A percentile compares a stretch with the other conserved stretches of the same genome.
Evolutionary conservation across 2,329 filamentous ascomycete species (phyloP).

Genomic region (Cladobotryum mycophilum): DNA sequence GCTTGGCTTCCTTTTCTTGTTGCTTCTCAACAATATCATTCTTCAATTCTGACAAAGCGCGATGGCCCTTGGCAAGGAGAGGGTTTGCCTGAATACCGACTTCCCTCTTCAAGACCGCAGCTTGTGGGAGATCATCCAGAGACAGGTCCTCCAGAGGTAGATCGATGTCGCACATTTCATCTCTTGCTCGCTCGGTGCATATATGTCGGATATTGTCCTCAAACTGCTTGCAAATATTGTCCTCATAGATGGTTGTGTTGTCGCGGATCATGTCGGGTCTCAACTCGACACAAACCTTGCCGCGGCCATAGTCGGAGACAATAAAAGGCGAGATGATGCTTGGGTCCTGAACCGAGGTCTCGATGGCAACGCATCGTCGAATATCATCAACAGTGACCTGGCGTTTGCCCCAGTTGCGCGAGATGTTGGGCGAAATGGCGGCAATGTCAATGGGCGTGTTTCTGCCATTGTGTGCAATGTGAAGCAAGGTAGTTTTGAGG

Average conservation of each 20-base stretch:
- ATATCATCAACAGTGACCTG: conserved; percentile 60
- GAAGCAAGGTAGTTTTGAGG: conserved; percentile 60
- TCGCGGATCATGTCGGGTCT: conserved; percentile 26
- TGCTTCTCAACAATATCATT: conserved; percentile 50
- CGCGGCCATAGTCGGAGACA: conserved; percentile 46
- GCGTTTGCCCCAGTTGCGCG: conserved; percentile 67
- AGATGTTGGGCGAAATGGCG: conserved; percentile 54
- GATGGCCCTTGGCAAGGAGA: conserved; percentile 59
- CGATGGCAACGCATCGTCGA: conserved; percentile 59
- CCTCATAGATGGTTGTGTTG: conserved; percentile 40
- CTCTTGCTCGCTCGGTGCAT: conserved; percentile 33
- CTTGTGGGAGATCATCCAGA: conserved; percentile 38
- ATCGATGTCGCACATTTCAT: conserved; percentile 27
- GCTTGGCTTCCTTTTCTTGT: conserved; percentile 36
- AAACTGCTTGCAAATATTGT: conserved; percentile 49
- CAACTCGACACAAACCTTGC: conserved; percentile 55
- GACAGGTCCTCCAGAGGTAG: conserved; percentile 50
- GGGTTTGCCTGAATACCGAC: conserved; percentile 42
- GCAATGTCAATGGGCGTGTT: conserved; percentile 58
- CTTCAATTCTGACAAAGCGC: conserved; percentile 63
- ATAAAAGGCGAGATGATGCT: conserved; percentile 33
- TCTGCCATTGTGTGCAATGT: conserved; percentile 62
- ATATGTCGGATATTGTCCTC: conserved; percentile 41
- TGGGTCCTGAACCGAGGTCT: conserved; percentile 31
- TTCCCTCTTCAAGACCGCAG: conserved; percentile 27